phyloP scores from a whole-genome alignment of 2,329 filamentous ascomycete species.

The Calonectria fujianensis region DNA sequence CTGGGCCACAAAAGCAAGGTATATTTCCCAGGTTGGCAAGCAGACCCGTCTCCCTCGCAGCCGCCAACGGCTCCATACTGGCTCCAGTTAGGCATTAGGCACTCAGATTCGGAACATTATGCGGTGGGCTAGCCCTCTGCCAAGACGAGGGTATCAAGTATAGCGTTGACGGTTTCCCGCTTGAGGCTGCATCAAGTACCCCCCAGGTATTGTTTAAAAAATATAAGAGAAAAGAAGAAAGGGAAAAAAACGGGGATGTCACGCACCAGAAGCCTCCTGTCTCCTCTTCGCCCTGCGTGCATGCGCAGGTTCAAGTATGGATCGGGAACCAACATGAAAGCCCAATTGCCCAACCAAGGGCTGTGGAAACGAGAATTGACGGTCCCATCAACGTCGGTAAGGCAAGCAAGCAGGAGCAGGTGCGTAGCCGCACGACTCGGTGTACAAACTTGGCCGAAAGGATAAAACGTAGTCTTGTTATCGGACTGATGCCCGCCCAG shows the following conservation, averaged over 20 bases:
- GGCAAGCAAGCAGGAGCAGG: conserved; percentile 1
- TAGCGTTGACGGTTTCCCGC: conserved; percentile 36
- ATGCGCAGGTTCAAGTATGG: background rate
- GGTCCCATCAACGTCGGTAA: conserved; percentile 28
- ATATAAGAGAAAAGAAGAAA: background rate
- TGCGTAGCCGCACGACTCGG: conserved; percentile 15
- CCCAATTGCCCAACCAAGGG: background rate
- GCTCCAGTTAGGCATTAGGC: conserved; percentile 45
- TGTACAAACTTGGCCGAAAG: conserved; percentile 23
- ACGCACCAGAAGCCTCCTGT: background rate
- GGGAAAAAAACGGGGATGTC: conserved; percentile 1
- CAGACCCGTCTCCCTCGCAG: conserved; percentile 13
- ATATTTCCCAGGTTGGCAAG: conserved; percentile 16
- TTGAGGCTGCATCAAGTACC: conserved; percentile 30
- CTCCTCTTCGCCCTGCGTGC: background rate
- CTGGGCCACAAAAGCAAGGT: conserved; percentile 11
- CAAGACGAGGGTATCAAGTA: conserved; percentile 46
- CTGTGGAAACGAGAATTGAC: conserved; percentile 9
- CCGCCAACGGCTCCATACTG: conserved; percentile 33
- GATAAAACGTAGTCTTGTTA: conserved; percentile 28
- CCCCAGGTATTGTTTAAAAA: background rate
- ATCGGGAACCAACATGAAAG: background rate
- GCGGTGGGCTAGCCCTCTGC: conserved; percentile 48
- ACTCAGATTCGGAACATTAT: conserved; percentile 53
- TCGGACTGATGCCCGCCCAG: conserved; percentile 27